Evolutionary conservation across 768 basidiomycete genomes (phyloP), one percentile per base, ranked within the genome.

Genomic region (Mycena vitilis): DNA sequence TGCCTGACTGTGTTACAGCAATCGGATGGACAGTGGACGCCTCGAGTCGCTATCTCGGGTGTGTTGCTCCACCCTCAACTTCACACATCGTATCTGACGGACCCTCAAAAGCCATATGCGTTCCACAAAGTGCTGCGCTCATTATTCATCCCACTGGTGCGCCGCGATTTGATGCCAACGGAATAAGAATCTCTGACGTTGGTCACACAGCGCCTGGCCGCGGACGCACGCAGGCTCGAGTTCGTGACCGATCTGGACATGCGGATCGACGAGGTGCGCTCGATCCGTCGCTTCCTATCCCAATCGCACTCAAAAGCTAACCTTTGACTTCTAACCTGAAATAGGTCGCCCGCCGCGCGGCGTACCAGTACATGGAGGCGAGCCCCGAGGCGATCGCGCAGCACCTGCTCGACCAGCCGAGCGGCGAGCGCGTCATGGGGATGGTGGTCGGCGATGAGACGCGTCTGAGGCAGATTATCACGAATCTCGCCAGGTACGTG

Each of bases 361-460:
- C 83, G 51, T 82, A 81, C 72, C 78, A 82, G 62, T 84, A 82
- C 25, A 73, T 79, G 68, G 85, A 86, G n/a, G 79, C 84, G 51
- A 74, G 73, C 22, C 72, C 75, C 25, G 80, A 79, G 18, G 74
- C 65, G 15, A 80, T 83, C 44, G 68, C 71, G 30, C 71, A 71
- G 40, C 74, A 70, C 13, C 36, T 85, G 44, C 65, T 60, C 20
- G 78, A 81, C 34, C 63, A 81, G 45, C 77, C 81, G 4, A 76
- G 73, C 51, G 67, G 73, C 37, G 74, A 74, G 23, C 75, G 74
- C 15, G 81, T 80, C 53, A 81, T 84, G 56, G 88, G 87, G 2
- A 79, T 86, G 64, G 90, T 93, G 47, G 85, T 91, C 16, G 91
- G 91, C 25, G 90, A 93, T 70, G 90, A 91, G 73, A 89, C 88